Conservation (phyloP, 2,329 filamentous ascomycete genomes). For the Trichoderma gracile region DNA sequence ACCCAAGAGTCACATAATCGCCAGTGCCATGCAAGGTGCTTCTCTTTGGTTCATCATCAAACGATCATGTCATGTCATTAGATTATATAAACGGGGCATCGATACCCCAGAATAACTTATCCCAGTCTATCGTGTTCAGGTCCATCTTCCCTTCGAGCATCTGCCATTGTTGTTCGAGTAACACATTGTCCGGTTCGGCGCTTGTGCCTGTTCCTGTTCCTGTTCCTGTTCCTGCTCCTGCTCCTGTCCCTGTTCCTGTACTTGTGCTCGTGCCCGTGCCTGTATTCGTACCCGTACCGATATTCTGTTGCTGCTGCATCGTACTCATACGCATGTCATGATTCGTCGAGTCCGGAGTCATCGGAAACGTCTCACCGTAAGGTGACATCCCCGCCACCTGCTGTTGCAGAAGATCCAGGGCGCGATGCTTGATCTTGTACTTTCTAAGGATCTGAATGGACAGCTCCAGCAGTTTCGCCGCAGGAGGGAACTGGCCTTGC, state of each 20-base stretch:
- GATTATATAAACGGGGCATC: slow-evolving; percentile 39
- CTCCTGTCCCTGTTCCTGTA: no score
- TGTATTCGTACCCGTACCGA: no score
- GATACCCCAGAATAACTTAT: slow-evolving; percentile 39
- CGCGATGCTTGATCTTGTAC: slow-evolving; percentile 34
- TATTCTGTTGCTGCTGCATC: slow-evolving; percentile 19
- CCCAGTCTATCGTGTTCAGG: slow-evolving; percentile 42
- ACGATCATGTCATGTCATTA: neutral
- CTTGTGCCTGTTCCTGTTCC: neutral
- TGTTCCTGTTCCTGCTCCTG: no score
- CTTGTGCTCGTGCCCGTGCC: no score
- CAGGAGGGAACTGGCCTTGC: slow-evolving; percentile 35
- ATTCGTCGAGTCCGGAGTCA: slow-evolving; percentile 36
- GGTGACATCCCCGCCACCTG: slow-evolving; percentile 22
- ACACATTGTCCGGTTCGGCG: slow-evolving; percentile 26
- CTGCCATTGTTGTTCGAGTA: slow-evolving; percentile 34
- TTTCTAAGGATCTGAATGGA: slow-evolving; percentile 38
- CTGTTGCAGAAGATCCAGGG: slow-evolving; percentile 30
- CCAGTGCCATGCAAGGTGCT: neutral
- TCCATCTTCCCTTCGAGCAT: slow-evolving; percentile 36
- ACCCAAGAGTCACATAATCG: neutral
- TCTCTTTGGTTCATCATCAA: neutral
- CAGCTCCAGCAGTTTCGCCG: slow-evolving; percentile 37
- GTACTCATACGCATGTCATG: slow-evolving; percentile 23
- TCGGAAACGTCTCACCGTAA: slow-evolving; percentile 28